A percentile compares a stretch with the other conserved stretches of the same genome.
phyloP scores from a whole-genome alignment of 805 yeast genomes.

The Yarrowia divulgata region DNA sequence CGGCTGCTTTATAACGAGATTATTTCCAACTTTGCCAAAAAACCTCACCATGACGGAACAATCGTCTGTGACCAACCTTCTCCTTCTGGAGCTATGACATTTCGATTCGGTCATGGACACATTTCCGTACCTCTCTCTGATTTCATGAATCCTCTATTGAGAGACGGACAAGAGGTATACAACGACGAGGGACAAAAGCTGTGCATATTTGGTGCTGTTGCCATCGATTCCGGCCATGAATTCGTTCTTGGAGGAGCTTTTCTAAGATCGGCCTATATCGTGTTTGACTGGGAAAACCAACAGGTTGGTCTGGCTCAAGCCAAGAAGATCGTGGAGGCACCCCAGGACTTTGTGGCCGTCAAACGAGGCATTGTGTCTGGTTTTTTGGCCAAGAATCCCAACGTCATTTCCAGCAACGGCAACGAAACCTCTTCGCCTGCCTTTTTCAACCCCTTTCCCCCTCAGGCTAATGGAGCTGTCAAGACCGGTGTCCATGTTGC shows the following conservation, averaged over 20 bases:
- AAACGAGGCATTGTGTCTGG: background rate
- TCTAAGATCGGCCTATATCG: background rate
- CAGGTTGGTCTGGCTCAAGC: conserved; percentile 18
- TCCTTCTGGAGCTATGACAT: background rate
- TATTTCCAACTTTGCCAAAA: too few relatives aligned
- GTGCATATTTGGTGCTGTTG: background rate
- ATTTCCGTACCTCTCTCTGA: background rate
- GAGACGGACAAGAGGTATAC: background rate
- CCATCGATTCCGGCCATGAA: background rate
- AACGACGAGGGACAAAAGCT: background rate
- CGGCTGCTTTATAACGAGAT: background rate
- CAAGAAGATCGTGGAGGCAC: background rate
- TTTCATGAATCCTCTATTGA: background rate
- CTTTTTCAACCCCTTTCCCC: too few relatives aligned
- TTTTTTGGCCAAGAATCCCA: background rate
- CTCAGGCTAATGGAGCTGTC: too few relatives aligned
- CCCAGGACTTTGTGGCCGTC: background rate
- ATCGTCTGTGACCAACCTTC: background rate
- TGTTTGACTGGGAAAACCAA: conserved; percentile 19
- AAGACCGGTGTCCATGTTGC: too few relatives aligned
- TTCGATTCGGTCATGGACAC: background rate
- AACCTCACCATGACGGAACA: background rate
- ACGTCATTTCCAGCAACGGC: too few relatives aligned
- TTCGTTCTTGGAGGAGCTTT: conserved; percentile 1
- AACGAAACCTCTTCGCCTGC: too few relatives aligned